These are phyloP conservation scores for Thelonectria olida DNA, from an alignment of 2,329 filamentous ascomycete genomes.

Conservation along the genomic window DNA sequence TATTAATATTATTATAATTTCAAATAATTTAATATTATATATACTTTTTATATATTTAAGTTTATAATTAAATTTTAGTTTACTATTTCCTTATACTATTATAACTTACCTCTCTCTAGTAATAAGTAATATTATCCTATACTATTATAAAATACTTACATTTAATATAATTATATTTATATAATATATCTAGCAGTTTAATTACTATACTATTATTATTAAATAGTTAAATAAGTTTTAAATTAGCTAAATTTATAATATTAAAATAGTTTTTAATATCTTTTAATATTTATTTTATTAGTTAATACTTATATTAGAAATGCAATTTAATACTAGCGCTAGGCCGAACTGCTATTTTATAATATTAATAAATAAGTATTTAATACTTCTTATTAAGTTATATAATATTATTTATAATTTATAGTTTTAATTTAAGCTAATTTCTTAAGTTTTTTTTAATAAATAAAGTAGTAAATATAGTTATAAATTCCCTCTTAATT, in stretches of 20 bases:
- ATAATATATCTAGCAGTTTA: neutral
- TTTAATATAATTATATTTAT: neutral
- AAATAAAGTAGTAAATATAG: no score
- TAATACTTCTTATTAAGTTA: neutral
- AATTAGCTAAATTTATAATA: neutral
- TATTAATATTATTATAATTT: neutral
- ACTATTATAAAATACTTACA: conserved; percentile 2
- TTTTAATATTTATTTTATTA: neutral
- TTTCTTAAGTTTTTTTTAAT: no score
- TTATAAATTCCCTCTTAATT: no score
- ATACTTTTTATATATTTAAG: neutral
- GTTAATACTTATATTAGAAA: conserved; percentile 4
- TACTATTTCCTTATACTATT: neutral
- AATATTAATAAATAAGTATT: neutral
- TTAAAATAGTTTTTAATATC: conserved; percentile 10
- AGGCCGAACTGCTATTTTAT: neutral
- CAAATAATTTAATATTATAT: neutral
- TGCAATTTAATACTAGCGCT: conserved; percentile 4
- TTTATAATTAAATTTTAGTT: conserved; percentile 1
- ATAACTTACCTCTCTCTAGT: conserved; percentile 5
- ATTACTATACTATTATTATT: neutral
- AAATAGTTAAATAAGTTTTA: neutral
- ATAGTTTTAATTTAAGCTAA: no score
- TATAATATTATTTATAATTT: no score
- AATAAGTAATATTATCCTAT: neutral